Percentiles rank a stretch among this genome's conserved stretches.
phyloP scores from a whole-genome alignment of 805 yeast genomes.

The Sugiyamaella smithiae region DNA sequence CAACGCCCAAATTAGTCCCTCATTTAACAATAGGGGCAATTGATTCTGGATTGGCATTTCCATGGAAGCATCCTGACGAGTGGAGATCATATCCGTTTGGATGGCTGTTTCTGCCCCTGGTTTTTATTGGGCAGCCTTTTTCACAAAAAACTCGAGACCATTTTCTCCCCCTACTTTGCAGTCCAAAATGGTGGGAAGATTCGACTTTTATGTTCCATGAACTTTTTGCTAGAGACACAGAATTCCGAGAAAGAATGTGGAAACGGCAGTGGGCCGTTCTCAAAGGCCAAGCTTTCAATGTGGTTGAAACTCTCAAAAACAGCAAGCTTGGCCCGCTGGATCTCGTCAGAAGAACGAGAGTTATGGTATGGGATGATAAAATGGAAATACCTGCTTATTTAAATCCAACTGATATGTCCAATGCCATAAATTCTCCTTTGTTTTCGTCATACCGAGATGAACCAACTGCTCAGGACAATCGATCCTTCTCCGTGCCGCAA shows the following conservation, averaged over 20 bases:
- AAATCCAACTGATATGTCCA: constrained; percentile 38
- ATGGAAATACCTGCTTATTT: constrained; percentile 54
- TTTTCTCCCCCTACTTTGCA: constrained; percentile 56
- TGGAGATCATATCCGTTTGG: constrained; percentile 80
- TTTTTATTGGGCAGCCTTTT: constrained; percentile 66
- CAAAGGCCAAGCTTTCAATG: constrained; percentile 76
- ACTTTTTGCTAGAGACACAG: constrained; percentile 53
- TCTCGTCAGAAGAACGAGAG: constrained; percentile 54
- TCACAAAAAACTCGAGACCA: constrained; percentile 53
- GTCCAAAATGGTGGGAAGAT: constrained; percentile 69
- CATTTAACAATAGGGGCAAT: constrained; percentile 61
- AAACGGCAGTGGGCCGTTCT: constrained; percentile 63
- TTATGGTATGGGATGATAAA: constrained; percentile 58
- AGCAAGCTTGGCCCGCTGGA: constrained; percentile 66
- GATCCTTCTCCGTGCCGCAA: background rate
- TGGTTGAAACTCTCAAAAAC: constrained; percentile 59
- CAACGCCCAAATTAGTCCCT: constrained; percentile 34
- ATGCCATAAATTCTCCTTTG: constrained; percentile 46
- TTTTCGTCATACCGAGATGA: constrained; percentile 5
- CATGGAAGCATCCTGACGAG: constrained; percentile 82
- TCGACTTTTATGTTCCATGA: constrained; percentile 46
- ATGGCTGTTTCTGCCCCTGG: constrained; percentile 66
- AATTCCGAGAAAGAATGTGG: constrained; percentile 67
- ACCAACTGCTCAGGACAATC: too few species aligned
- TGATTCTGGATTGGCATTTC: constrained; percentile 71